These are phyloP conservation scores for Xerocomus amazonicus DNA, from an alignment of 1,284 basidiomycete genomes.

Conservation along the genomic window DNA sequence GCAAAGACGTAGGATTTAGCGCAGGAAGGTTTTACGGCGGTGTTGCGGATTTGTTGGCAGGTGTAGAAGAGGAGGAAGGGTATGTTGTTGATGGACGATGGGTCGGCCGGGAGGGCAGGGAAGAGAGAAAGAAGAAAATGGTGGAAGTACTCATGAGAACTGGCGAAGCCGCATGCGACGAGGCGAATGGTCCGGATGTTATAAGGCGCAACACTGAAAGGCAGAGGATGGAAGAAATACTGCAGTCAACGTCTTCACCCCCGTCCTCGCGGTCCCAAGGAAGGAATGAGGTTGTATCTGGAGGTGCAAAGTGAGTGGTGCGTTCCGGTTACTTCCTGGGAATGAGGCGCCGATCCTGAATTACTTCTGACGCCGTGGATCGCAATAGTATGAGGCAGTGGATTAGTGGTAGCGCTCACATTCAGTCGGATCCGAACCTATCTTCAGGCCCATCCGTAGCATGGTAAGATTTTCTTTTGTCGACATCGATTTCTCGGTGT, in stretches of 20 bases:
- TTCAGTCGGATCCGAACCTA: too few species aligned
- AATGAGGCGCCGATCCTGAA: neutral
- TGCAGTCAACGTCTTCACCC: constrained; percentile 10
- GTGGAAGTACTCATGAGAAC: constrained; percentile 1
- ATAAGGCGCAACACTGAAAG: constrained; percentile 20
- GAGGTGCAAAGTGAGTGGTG: constrained; percentile 3
- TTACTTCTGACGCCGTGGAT: neutral
- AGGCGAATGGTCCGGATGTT: neutral
- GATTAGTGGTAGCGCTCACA: too few species aligned
- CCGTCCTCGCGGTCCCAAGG: constrained; percentile 5
- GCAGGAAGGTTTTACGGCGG: constrained; percentile 87
- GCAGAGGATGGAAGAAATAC: constrained; percentile 25
- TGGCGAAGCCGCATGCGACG: constrained; percentile 3
- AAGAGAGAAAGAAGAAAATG: constrained; percentile 15
- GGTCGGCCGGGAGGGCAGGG: constrained; percentile 14
- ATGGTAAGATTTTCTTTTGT: too few species aligned
- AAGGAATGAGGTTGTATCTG: neutral
- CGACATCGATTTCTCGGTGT: too few species aligned
- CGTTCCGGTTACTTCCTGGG: neutral
- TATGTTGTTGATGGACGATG: constrained; percentile 22
- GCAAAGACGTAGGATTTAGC: constrained; percentile 85
- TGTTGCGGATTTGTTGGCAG: constrained; percentile 68
- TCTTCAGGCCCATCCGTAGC: too few species aligned
- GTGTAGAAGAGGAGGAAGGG: constrained; percentile 57
- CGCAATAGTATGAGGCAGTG: too few species aligned